Conservation (phyloP, 23 red algal genomes). For the Gracilaria domingensis region DNA sequence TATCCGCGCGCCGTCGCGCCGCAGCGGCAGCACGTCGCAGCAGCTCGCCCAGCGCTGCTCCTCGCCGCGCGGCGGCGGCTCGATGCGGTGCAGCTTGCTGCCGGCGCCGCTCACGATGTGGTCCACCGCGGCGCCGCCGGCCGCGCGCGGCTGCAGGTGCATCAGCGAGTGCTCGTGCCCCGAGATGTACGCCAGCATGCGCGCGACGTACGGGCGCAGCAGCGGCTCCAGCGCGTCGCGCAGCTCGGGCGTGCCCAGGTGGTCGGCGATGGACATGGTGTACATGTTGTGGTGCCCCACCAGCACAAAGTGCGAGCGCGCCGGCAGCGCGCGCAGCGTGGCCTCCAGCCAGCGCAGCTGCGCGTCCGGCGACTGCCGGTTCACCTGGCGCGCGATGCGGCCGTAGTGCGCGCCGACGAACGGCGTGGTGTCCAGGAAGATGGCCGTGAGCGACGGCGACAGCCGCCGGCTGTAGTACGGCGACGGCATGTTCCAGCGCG, state of each 20-base stretch:
- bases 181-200: conserved; percentile 67
- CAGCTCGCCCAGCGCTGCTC: conserved; percentile 17
- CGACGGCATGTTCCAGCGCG: conserved; percentile 76
- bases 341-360: conserved; percentile 66
- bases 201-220: conserved; percentile 25
- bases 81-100: conserved; percentile 52
- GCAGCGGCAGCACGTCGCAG: conserved; percentile 45
- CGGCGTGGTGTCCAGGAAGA: conserved; percentile 83
- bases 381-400: conserved; percentile 26
- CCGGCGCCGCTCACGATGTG: conserved; percentile 80
- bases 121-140: conserved; percentile 20
- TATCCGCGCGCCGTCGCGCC: neutral
- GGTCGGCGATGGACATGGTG: conserved; percentile 55
- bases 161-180: conserved; percentile 83
- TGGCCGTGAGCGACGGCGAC: neutral
- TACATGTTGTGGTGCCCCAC: conserved; percentile 84
- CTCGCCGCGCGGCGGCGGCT: conserved; percentile 2
- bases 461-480: conserved; percentile 48
- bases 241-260: conserved; percentile 49
- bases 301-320: conserved; percentile 33
- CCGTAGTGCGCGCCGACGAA: conserved; percentile 55
- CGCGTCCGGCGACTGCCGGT: neutral
- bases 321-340: neutral
- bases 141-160: conserved; percentile 70
- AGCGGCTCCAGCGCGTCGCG: conserved; percentile 58